These are phyloP conservation scores for Acanthamoeba comandoni DNA, from an alignment of 208 protist species.

Conservation along the genomic window DNA sequence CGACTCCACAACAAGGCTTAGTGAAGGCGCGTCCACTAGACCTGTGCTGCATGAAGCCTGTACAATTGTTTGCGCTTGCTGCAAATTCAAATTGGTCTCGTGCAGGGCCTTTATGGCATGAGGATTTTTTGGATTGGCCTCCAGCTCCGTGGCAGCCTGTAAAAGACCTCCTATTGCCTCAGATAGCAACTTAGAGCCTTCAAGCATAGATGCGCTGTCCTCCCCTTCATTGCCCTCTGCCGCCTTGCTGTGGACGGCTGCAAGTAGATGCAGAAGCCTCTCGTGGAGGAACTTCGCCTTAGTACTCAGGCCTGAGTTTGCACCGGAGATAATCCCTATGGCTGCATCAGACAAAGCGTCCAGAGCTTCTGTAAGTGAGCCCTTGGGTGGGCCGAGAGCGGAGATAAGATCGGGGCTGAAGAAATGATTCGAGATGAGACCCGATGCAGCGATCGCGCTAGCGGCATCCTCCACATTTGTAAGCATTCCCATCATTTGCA, in stretches of 20 bases:
- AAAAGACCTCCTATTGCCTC: constrained; percentile 24
- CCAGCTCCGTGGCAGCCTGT: not conserved
- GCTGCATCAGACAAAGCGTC: not conserved
- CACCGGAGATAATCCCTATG: not conserved
- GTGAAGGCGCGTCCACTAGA: not conserved
- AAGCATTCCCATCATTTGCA: too few relatives aligned
- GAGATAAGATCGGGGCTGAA: not conserved
- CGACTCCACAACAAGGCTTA: constrained; percentile 66
- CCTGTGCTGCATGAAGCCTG: constrained; percentile 6
- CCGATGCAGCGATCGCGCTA: too few relatives aligned
- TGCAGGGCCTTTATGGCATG: constrained; percentile 29
- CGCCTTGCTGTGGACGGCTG: not conserved
- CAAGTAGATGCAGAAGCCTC: not conserved
- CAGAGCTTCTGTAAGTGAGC: constrained; percentile 39
- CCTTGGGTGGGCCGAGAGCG: constrained; percentile 45
- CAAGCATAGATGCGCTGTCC: not conserved
- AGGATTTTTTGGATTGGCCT: not conserved
- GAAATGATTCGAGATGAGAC: too few relatives aligned
- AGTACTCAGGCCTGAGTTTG: not conserved
- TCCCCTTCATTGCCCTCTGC: not conserved
- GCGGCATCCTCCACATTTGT: too few relatives aligned
- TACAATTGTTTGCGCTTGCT: constrained; percentile 15
- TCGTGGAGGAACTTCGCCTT: not conserved
- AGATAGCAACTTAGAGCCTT: constrained; percentile 20
- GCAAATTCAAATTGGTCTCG: constrained; percentile 28